A percentile compares a stretch with the other conserved stretches of the same genome.
phyloP scores from a whole-genome alignment of 495 filamentous ascomycete genomes.

The Neurospora sp. region DNA sequence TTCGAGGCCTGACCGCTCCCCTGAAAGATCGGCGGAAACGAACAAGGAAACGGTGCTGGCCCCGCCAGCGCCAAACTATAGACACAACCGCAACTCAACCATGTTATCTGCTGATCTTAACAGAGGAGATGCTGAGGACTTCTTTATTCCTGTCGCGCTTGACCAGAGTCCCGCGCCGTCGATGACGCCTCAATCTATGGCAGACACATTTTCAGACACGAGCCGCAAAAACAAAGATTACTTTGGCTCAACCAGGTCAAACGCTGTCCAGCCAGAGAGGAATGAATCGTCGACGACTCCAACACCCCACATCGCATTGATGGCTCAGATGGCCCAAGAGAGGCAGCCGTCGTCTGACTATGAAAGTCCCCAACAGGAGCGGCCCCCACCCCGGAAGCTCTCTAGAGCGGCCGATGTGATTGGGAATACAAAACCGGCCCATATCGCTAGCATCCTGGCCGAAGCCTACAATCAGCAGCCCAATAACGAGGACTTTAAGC shows the following conservation, averaged over 20 bases:
- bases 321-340: conserved; percentile 84
- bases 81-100: conserved; percentile 64
- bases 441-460: not conserved
- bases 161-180: conserved; percentile 67
- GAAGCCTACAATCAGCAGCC: conserved; percentile 2
- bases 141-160: conserved; percentile 84
- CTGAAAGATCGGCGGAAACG: conserved; percentile 33
- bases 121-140: conserved; percentile 54
- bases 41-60: conserved; percentile 48
- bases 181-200: conserved; percentile 48
- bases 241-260: conserved; percentile 30
- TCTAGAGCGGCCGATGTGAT: conserved; percentile 34
- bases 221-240: conserved; percentile 43
- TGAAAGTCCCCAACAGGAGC: conserved; percentile 32
- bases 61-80: conserved; percentile 66
- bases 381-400: conserved; percentile 29
- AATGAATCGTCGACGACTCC: conserved; percentile 37
- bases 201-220: conserved; percentile 31
- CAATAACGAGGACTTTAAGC: conserved; percentile 51
- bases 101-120: conserved; percentile 54
- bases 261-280: conserved; percentile 20
- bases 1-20: conserved; percentile 39
- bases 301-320: conserved; percentile 84
- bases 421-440: conserved; percentile 19
- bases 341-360: conserved; percentile 49